A percentile compares a stretch with the other conserved stretches of the same genome.
Conservation (phyloP, 2,329 filamentous ascomycete species). For the Pseudogymnoascus sp. region DNA sequence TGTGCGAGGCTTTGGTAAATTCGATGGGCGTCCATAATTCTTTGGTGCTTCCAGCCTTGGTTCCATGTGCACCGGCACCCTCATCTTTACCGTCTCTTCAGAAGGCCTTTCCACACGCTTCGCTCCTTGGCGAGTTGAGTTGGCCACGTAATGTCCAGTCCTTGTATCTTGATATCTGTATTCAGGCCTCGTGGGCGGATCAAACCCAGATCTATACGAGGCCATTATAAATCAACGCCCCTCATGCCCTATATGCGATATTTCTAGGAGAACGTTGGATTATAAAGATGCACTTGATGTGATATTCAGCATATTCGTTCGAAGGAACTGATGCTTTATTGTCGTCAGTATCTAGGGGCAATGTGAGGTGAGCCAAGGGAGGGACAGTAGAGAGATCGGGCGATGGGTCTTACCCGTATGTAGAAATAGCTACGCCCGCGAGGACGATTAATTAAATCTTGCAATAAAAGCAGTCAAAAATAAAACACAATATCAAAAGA, state of each 20-base stretch:
- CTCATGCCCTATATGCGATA: conserved; percentile 20
- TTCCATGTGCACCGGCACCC: conserved; percentile 24
- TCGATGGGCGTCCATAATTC: conserved; percentile 14
- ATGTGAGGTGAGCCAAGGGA: conserved; percentile 2
- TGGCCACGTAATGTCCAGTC: conserved; percentile 19
- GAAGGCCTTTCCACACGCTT: conserved; percentile 12
- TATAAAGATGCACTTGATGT: conserved; percentile 15
- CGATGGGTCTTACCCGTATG: conserved; percentile 12
- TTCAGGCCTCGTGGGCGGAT: conserved; percentile 33
- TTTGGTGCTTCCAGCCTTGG: conserved; percentile 12
- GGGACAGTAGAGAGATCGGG: conserved; percentile 13
- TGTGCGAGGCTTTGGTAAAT: conserved; percentile 19
- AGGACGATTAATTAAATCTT: conserved; percentile 19
- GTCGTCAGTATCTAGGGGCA: conserved; percentile 6
- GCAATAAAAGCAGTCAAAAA: conserved; percentile 16
- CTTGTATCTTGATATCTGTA: conserved; percentile 29
- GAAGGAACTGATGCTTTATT: conserved; percentile 13
- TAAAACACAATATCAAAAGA: conserved; percentile 17
- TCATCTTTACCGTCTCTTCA: conserved; percentile 36
- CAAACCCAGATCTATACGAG: conserved; percentile 33
- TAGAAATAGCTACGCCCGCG: conserved; percentile 17
- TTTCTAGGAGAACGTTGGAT: conserved; percentile 20
- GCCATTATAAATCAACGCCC: conserved; percentile 31
- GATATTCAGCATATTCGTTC: conserved; percentile 24
- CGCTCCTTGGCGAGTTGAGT: conserved; percentile 6